Percentiles rank a stretch among this genome's conserved stretches.
These are phyloP conservation scores for Erigeron philadelphicus DNA, from an alignment of 140 eudicot genomes.

Conservation along the genomic window DNA sequence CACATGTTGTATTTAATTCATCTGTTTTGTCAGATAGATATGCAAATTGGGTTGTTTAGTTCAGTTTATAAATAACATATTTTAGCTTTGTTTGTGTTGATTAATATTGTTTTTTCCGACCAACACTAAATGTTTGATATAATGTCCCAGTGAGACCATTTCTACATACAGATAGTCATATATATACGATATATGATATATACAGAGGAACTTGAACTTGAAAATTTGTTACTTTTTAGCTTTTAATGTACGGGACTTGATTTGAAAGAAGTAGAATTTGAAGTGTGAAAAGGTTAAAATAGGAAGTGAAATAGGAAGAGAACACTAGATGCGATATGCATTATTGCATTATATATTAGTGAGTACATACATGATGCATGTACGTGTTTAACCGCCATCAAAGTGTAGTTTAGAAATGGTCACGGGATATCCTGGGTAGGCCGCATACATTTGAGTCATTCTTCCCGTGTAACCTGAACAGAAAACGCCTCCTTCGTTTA, in stretches of 20 bases:
- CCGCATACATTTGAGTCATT: too few species aligned
- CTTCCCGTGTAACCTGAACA: too few species aligned
- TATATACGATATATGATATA: not conserved
- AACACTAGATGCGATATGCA: not conserved
- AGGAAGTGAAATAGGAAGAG: not conserved
- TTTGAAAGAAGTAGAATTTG: not conserved
- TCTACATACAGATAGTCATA: not conserved
- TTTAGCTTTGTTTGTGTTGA: not conserved
- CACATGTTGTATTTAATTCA: conserved; percentile 14
- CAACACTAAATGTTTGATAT: conserved; percentile 21
- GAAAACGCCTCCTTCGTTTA: too few species aligned
- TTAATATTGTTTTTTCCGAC: not conserved
- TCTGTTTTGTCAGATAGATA: conserved; percentile 20
- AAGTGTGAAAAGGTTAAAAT: not conserved
- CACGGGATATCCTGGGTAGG: too few species aligned
- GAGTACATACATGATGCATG: not conserved
- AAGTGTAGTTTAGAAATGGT: too few species aligned
- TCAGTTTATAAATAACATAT: conserved; percentile 11
- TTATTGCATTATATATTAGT: not conserved
- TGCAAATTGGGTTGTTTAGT: conserved; percentile 7
- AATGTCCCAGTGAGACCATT: conserved; percentile 11
- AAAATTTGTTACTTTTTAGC: not conserved
- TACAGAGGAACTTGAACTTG: not conserved
- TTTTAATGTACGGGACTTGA: not conserved
- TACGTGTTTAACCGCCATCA: too few species aligned